Evolutionary conservation across 495 filamentous ascomycete species (phyloP).

Genomic region (Penicillium pancosmium): DNA sequence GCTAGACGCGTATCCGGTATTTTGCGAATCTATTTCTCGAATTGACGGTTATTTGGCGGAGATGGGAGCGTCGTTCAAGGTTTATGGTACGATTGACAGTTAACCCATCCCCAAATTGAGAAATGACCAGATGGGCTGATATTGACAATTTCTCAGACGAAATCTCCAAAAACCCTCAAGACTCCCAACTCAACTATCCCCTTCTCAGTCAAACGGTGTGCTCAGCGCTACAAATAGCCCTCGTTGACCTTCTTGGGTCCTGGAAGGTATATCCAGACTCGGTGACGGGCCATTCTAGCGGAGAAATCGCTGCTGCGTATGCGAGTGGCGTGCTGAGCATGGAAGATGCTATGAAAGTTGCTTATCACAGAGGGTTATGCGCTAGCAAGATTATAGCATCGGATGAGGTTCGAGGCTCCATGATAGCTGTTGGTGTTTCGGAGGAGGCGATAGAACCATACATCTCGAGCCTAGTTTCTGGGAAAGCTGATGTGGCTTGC

Average conservation of each 20-base stretch:
- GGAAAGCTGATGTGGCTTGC: constrained; percentile 44
- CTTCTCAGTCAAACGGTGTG: constrained; percentile 27
- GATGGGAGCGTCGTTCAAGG: constrained; percentile 28
- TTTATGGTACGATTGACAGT: constrained; percentile 11
- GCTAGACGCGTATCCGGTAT: constrained; percentile 36
- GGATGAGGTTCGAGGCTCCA: constrained; percentile 20
- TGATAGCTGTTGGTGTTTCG: constrained; percentile 39
- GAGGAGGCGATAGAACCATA: constrained; percentile 23
- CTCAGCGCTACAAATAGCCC: constrained; percentile 34
- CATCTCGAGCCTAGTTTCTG: constrained; percentile 8
- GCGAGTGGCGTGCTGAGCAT: constrained; percentile 30
- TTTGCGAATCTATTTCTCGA: constrained; percentile 28
- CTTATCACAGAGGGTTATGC: constrained; percentile 31
- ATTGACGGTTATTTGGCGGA: constrained; percentile 19
- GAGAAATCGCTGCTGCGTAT: constrained; percentile 57
- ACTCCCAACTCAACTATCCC: constrained; percentile 19
- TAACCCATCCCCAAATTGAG: not conserved
- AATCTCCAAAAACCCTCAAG: constrained; percentile 6
- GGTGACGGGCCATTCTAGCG: constrained; percentile 63
- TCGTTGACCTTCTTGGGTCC: constrained; percentile 34
- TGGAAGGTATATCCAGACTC: constrained; percentile 33
- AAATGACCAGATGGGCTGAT: not conserved
- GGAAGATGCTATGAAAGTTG: constrained; percentile 37
- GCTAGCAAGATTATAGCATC: constrained; percentile 20
- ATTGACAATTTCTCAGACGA: constrained; percentile 12